Evolutionary conservation across 1,139 yeast genomes (phyloP).

Genomic region (Debaryomyces singareniensis): DNA sequence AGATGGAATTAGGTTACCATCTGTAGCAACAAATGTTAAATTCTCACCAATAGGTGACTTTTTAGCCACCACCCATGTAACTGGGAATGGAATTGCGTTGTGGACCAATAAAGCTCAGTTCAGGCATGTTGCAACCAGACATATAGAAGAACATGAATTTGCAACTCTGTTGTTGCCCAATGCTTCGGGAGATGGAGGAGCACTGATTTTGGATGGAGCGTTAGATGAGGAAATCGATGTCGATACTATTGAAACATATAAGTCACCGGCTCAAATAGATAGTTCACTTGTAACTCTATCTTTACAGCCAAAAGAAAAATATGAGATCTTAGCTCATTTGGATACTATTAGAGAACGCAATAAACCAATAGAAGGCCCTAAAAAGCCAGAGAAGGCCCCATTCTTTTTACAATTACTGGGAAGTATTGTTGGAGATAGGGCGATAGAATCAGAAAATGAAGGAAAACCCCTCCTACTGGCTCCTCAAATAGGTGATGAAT

Average conservation of each 20-base stretch:
- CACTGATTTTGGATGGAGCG: conserved; percentile 76
- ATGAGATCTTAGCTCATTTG: conserved; percentile 70
- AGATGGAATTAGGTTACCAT: conserved; percentile 77
- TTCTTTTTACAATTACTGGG: conserved; percentile 67
- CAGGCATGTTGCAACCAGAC: conserved; percentile 65
- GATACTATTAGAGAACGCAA: conserved; percentile 82
- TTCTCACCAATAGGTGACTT: conserved; percentile 88
- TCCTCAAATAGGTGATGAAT: conserved; percentile 11
- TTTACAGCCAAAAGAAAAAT: conserved; percentile 68
- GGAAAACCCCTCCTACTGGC: background rate
- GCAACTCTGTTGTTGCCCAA: conserved; percentile 59
- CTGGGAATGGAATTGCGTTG: conserved; percentile 81
- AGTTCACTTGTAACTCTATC: conserved; percentile 66
- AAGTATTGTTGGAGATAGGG: conserved; percentile 63
- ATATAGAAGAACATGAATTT: conserved; percentile 70
- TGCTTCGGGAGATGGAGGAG: conserved; percentile 79
- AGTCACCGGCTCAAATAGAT: conserved; percentile 62
- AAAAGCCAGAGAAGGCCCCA: conserved; percentile 81
- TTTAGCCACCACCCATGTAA: conserved; percentile 89
- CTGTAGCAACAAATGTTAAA: conserved; percentile 72
- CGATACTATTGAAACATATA: conserved; percentile 29
- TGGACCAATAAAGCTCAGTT: conserved; percentile 95
- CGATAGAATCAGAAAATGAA: conserved; percentile 47
- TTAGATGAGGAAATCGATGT: conserved; percentile 20
- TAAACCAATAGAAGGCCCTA: conserved; percentile 85